A percentile compares a stretch with the other conserved stretches of the same genome.
Conservation (phyloP, 768 basidiomycete genomes). For the Suillus discolor region DNA sequence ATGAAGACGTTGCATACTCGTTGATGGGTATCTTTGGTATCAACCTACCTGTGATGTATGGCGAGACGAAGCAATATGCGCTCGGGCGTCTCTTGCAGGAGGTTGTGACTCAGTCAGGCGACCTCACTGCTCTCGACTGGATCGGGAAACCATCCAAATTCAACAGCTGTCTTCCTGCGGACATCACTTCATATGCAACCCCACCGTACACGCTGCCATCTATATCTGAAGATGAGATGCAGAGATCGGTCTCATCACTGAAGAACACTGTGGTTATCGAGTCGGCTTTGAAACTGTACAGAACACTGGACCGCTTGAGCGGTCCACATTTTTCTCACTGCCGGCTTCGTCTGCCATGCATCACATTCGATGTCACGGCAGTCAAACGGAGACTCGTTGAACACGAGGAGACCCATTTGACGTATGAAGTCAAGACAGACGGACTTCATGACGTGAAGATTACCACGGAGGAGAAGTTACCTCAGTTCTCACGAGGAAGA, state of each 20-base stretch:
- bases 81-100: conserved; percentile 1
- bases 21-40: conserved; percentile 1
- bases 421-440: not conserved
- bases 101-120: not conserved
- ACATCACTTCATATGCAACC: not conserved
- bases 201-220: not conserved
- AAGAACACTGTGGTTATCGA: not conserved
- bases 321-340: not conserved
- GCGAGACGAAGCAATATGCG: not conserved
- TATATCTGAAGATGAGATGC: not conserved
- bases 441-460: not conserved
- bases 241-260: not conserved
- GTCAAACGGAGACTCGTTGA: not conserved
- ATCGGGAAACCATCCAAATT: not conserved
- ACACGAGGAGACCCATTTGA: not conserved
- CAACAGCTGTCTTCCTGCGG: not conserved
- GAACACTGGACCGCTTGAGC: not conserved
- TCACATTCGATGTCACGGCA: not conserved
- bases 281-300: not conserved
- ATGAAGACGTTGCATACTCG: conserved; percentile 1
- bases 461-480: not conserved
- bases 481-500: not conserved
- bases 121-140: not conserved
- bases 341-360: not conserved
- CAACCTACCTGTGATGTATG: not conserved